Conservation (phyloP, 2,329 filamentous ascomycete genomes). For the Tolypocladium tundrense region DNA sequence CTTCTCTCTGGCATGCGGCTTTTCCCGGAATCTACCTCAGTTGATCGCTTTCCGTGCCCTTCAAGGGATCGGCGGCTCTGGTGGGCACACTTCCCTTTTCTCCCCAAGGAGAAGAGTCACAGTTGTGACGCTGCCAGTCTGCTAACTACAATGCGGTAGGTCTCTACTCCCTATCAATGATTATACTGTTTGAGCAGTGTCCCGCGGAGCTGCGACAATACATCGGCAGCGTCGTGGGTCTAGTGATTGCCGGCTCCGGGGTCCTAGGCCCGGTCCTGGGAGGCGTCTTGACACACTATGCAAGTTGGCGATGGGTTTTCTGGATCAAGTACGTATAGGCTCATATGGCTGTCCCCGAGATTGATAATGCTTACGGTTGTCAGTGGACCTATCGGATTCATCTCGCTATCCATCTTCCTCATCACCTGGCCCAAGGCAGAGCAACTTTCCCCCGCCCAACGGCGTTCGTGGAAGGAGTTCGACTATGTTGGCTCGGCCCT, state of each 20-base stretch:
- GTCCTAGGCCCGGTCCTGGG: slow-evolving; percentile 42
- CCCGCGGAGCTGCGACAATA: slow-evolving; percentile 28
- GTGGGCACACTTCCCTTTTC: slow-evolving; percentile 14
- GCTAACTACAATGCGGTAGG: slow-evolving; percentile 17
- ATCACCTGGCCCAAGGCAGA: slow-evolving; percentile 37
- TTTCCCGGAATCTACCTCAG: slow-evolving; percentile 22
- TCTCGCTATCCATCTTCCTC: slow-evolving; percentile 36
- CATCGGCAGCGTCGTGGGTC: slow-evolving; percentile 37
- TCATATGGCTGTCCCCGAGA: background rate
- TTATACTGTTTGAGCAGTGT: slow-evolving; percentile 41
- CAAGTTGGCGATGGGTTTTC: slow-evolving; percentile 45
- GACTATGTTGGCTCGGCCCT: slow-evolving; percentile 45
- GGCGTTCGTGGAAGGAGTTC: slow-evolving; percentile 36
- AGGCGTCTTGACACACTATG: slow-evolving; percentile 37
- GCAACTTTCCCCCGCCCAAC: slow-evolving; percentile 25
- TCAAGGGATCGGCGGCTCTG: slow-evolving; percentile 42
- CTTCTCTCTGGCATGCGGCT: slow-evolving; percentile 46
- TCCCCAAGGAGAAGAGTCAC: background rate
- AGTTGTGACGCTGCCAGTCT: background rate
- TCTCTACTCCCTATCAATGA: slow-evolving; percentile 46
- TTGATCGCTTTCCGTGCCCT: slow-evolving; percentile 38
- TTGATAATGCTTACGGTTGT: background rate
- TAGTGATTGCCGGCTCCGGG: slow-evolving; percentile 36
- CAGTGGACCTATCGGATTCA: slow-evolving; percentile 39
- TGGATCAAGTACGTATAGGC: slow-evolving; percentile 40